Percentiles rank a stretch among this genome's conserved stretches.
These are phyloP conservation scores for Yamadazyma dendronema DNA, from an alignment of 1,139 yeast species.

Conservation along the genomic window DNA sequence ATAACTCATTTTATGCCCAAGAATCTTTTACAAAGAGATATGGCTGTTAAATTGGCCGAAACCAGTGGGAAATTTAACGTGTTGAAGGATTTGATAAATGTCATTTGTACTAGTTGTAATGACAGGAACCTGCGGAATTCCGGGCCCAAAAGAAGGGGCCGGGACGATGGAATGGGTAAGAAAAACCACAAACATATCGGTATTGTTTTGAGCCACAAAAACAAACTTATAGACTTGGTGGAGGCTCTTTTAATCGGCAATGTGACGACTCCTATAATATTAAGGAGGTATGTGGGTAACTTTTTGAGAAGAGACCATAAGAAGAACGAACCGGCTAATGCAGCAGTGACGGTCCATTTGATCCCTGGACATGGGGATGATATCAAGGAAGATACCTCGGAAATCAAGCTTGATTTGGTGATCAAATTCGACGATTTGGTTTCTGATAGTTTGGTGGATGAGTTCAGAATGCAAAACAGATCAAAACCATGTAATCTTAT, in stretches of 20 bases:
- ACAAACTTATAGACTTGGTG: conserved; percentile 63
- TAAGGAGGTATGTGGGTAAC: conserved; percentile 68
- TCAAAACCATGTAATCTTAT: conserved; percentile 52
- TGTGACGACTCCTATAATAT: conserved; percentile 46
- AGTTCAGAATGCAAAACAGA: conserved; percentile 33
- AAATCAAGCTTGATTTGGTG: conserved; percentile 54
- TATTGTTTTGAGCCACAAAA: conserved; percentile 33
- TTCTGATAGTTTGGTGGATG: conserved; percentile 29
- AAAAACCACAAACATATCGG: conserved; percentile 38
- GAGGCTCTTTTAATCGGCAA: conserved; percentile 77
- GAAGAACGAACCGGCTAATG: conserved; percentile 20
- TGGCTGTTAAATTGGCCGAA: conserved; percentile 70
- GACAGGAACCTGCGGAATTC: not conserved
- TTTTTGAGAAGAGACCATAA: conserved; percentile 35
- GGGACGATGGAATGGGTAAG: conserved; percentile 26
- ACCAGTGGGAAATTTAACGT: conserved; percentile 86
- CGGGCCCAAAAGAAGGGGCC: conserved; percentile 2
- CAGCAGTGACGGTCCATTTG: conserved; percentile 33
- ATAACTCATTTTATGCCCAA: conserved; percentile 88
- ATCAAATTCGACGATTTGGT: conserved; percentile 74
- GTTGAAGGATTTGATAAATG: conserved; percentile 55
- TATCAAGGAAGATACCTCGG: conserved; percentile 23
- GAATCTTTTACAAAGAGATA: conserved; percentile 71
- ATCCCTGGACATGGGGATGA: conserved; percentile 42
- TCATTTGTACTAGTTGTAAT: conserved; percentile 21